Base-by-base conservation (phyloP, 2,329 filamentous ascomycete species). In the Trichoderma endophyticum region DNA sequence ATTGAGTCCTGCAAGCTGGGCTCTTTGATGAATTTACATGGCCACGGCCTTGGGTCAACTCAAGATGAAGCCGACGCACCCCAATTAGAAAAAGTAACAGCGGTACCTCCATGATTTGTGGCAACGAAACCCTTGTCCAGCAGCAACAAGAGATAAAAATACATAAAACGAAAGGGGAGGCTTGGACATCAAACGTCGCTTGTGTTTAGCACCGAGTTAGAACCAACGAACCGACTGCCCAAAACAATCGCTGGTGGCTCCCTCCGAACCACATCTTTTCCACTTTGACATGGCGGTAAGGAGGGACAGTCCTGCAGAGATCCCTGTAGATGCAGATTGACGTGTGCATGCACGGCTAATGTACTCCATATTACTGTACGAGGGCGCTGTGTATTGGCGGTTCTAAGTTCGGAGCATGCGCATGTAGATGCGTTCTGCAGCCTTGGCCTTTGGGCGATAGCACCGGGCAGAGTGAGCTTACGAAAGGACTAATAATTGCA, bases 281-380 rank as follows among this genome's bases (percentile, higher is more conserved):
- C n/a, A 6, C n/a, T 51, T 69, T 34, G 66, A 69, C 66, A 51
- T 69, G 66, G 66, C 66, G 66, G 66, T 69, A 69, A 69, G 57
- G 39, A 43, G 36, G 54, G 39, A 68, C 54, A 26, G 34, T 48
- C 65, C 28, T 59, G 34, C 65, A 59, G 54, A 59, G 54, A 68
- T 24, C 66, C 66, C 60, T 62, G 66, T 54, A 70, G 57, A 70
- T 62, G 66, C 57, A 70, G 66, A 48, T 70, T 62, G 66, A 70
- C 66, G 66, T 62, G 57, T 70, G 66, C 57, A 70, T 70, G 66
- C 66, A 70, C 26, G 21, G 12, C 57, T 60, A 54, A 70, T 62
- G 39, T 61, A 69, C 66, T 62, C 57, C 66, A 70, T 62, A 30
- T 54, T 68, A 43, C 54, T 26, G 34, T 36, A 28, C 26, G 30